Evolutionary conservation across 306 rosid species (phyloP), one percentile per base, ranked within the genome.

Genomic region (Astragalus membranaceus): DNA sequence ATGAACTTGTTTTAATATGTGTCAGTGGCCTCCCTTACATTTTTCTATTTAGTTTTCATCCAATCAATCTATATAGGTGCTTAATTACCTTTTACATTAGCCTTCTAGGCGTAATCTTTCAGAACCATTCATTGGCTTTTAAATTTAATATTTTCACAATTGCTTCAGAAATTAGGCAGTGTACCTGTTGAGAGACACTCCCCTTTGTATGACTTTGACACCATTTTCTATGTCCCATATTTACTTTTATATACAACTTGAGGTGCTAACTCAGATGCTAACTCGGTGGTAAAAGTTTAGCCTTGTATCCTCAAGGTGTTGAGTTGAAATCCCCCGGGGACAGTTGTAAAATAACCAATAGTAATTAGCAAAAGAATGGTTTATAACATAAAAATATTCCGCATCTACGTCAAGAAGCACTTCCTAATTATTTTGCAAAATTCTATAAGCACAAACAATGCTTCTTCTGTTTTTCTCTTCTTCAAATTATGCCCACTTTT

Each of bases 51-150:
- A 72, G 75, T 72, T 69, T 58, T 50, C 43, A 55, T 74, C 63
- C 59, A 69, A 30, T 59, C 26, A 50, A 51, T 57, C 50, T 5
- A 58, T 70, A 59, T 12, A 75, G 37, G 37, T 33, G 37, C 37
- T 33, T 23, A 23, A 23, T 78, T 64, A 39, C 79, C 81, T 88
- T 85, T 83, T 73, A 75, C 85, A 80, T 88, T 85, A 39, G 11
- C 70, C 52, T 69, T 77, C 85, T 12, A 64, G 80, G 78, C 89
- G 78, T 86, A 88, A 84, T 69, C 67, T 48, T 10, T 55, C 70
- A 78, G 52, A 33, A 79, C 44, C 74, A 76, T 55, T 64, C 63
- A 69, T 74, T 74, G 75, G 74, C 49, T 67, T 13, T 7, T 42
- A 52, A 70, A 69, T 26, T 26, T 68, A 43, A n/a, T 47, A 39